Percentiles rank a stretch among this genome's conserved stretches.
Conservation (phyloP, 139 green algal species). For the Chlamydomonas urium region DNA sequence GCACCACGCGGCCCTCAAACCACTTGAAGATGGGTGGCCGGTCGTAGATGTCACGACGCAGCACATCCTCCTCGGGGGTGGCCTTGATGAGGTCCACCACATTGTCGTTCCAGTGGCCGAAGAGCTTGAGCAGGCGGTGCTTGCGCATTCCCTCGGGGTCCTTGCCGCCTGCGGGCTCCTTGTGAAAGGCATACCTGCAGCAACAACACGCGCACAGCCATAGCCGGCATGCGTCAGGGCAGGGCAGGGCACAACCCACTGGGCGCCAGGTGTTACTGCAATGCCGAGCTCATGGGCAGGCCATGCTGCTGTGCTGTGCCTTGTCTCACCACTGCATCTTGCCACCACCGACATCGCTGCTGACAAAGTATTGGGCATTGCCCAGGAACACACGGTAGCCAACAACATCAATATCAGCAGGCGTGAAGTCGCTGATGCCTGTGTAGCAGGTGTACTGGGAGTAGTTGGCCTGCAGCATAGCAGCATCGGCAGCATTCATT, state of each 20-base stretch:
- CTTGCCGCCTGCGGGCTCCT: constrained; percentile 69
- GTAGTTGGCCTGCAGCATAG: constrained; percentile 55
- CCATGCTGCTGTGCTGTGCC: too few relatives aligned
- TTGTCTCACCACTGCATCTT: constrained; percentile 99
- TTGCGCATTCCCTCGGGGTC: constrained; percentile 62
- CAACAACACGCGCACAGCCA: background rate
- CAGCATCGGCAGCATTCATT: background rate
- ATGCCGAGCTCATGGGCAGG: background rate
- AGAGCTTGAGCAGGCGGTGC: constrained; percentile 81
- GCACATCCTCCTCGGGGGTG: constrained; percentile 87
- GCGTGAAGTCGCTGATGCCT: constrained; percentile 89
- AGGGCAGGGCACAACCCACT: background rate
- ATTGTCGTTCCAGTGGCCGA: constrained; percentile 80
- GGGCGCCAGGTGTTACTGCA: background rate
- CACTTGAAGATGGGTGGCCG: constrained; percentile 70
- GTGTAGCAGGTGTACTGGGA: constrained; percentile 92
- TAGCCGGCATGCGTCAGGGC: background rate
- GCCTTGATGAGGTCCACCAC: constrained; percentile 78
- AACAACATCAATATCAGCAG: constrained; percentile 81
- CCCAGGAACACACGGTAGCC: constrained; percentile 95
- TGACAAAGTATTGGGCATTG: constrained; percentile 97
- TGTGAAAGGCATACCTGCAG: constrained; percentile 97
- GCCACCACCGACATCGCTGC: constrained; percentile 89
- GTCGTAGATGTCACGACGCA: constrained; percentile 78
- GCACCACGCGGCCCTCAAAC: constrained; percentile 74